Conservation (phyloP, 257 asterid genomes). For the Solanum pimpinellifolium region DNA sequence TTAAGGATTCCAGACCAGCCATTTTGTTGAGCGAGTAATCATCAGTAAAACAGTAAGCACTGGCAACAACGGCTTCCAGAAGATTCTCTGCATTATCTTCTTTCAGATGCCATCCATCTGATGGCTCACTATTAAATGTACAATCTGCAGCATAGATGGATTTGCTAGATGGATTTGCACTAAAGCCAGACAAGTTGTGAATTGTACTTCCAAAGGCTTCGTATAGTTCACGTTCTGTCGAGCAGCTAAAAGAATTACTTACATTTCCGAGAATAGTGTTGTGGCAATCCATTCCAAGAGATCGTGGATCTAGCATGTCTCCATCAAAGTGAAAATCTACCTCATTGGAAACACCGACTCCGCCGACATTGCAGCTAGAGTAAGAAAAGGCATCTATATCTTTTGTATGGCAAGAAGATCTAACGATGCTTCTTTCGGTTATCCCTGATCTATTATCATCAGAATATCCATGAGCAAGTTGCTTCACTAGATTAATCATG, state of each 20-base stretch:
- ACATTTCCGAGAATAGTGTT: constrained; percentile 5
- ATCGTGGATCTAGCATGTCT: constrained; percentile 9
- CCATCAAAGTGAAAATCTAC: constrained; percentile 20
- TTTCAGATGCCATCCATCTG: constrained; percentile 16
- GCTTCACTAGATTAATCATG: constrained; percentile 15
- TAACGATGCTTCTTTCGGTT: constrained; percentile 8
- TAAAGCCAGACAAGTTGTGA: constrained; percentile 10
- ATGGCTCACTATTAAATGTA: constrained; percentile 6
- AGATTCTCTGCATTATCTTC: constrained; percentile 25
- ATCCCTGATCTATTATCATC: constrained; percentile 20
- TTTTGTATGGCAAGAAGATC: constrained; percentile 22
- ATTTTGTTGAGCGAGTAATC: constrained; percentile 24
- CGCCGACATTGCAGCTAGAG: constrained; percentile 4
- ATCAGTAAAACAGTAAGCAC: constrained; percentile 18
- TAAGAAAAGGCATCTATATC: constrained; percentile 19
- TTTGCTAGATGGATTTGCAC: constrained; percentile 11
- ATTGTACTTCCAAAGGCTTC: constrained; percentile 29
- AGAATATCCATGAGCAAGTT: constrained; percentile 16
- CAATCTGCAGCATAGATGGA: constrained; percentile 10
- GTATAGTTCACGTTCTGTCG: constrained; percentile 34
- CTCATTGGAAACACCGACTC: constrained; percentile 12
- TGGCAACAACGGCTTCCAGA: constrained; percentile 30
- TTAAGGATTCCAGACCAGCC: constrained; percentile 14
- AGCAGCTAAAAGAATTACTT: constrained; percentile 23
- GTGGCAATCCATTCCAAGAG: constrained; percentile 11